Base-by-base conservation (phyloP, 768 basidiomycete species). In the Lactarius sp. region DNA sequence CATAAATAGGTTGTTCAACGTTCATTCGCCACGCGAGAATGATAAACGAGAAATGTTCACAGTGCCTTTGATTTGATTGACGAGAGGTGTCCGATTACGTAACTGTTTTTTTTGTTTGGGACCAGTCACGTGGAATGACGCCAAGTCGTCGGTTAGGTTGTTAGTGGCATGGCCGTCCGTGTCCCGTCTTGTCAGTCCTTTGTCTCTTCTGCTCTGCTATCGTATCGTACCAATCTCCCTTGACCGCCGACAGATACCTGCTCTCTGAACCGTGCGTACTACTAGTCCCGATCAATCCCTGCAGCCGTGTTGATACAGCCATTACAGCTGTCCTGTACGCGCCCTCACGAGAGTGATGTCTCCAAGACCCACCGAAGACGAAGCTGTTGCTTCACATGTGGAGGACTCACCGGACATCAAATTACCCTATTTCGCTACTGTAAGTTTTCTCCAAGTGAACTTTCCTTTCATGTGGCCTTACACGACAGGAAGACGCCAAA, bases 401-500 rank as follows among this genome's bases (percentile, higher is more conserved):
- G 61, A 52, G 12, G 49, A 41, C 36, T 10, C 62, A 20, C 12
- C 22, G 4, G 44, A 27, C 31, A 44, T 7, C 2, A n/a, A n/a
- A 31, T 60, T 67, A 18, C 66, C 68, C 27, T 67, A 68, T 46
- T 52, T 57, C 27, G 62, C 68, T 16, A 67, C 66, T 31, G 68
- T 68, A 44, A 54, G 68, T 56, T 42, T 41, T 13, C 16, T 9
- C 1, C 9, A 14, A 16, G 7, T 47, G 4, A 2, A 4, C 20
- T 18, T 51, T 58, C 27, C 20, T 16, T 56, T 34, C 47, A 49
- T 47, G 41, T 27, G 13, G 53, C 33, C 61, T 67, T 36, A 61
- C 31, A 41, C 52, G 22, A 46, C 55, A 59, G 50, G 39, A 69
- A 90, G 91, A 77, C 84, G 59, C 78, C 92, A 63, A 92, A 92